Evolutionary conservation across 2,329 filamentous ascomycete species (phyloP), one percentile per base, ranked within the genome.

Genomic region (Penicillium sp.): DNA sequence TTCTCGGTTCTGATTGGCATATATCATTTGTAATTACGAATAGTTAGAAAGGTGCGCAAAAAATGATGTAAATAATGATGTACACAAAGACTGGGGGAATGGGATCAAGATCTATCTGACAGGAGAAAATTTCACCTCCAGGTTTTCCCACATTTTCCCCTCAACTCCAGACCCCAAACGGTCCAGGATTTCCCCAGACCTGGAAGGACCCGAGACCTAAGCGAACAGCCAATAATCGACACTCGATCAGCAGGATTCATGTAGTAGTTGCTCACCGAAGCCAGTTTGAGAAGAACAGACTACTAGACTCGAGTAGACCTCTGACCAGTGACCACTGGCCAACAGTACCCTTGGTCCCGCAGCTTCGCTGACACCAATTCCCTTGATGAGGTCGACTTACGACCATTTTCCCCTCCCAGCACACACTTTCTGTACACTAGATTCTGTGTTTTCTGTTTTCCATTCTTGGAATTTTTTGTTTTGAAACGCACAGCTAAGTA

Each of bases 201-300:
- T 19, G 13, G 27, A 19, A 3, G 18, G 31, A 30, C 14, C 14
- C 37, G 25, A 41, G 38, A 16, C n/a, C 1, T 28, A 12, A n/a
- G 16, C 43, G 22, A 25, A 25, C 22, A 25, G 22, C 22, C 43
- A 41, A 40, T 46, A n/a, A 34, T 11, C 19, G 11, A 14, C 22
- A 25, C 22, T 25, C 22, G 22, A 25, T 25, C 22, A 7, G 22
- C 22, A n/a, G n/a, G n/a, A n/a, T n/a, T n/a, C n/a, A n/a, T n/a
- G n/a, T n/a, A n/a, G n/a, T n/a, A n/a, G n/a, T n/a, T 41, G 49
- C 39, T 56, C 55, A 54, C 53, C 55, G 55, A 43, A 33, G 41
- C 37, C 48, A 12, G 19, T 50, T 46, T 30, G n/a, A 37, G 54
- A 13, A 31, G n/a, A n/a, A n/a, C n/a, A n/a, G n/a, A n/a, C n/a